A percentile compares a stretch with the other conserved stretches of the same genome.
These are phyloP conservation scores for Kwoniella shandongensis DNA, from an alignment of 768 basidiomycete species.

Conservation along the genomic window DNA sequence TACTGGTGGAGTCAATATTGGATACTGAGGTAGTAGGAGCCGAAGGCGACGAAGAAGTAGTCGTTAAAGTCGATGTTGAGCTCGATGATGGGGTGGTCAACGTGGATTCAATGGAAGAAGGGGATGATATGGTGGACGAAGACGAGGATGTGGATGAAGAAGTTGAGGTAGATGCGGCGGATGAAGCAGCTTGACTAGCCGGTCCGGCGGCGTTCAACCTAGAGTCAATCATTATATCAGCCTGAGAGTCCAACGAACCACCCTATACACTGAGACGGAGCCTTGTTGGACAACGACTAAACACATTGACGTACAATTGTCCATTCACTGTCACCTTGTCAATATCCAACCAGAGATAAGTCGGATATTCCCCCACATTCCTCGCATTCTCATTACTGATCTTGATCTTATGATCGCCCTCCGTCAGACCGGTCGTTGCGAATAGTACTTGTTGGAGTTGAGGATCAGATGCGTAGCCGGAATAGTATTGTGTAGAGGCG, in stretches of 20 bases:
- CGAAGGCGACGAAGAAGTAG: background rate
- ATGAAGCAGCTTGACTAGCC: background rate
- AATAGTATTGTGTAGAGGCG: constrained; percentile 27
- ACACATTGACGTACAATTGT: constrained; percentile 28
- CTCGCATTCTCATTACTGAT: constrained; percentile 39
- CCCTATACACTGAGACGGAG: background rate
- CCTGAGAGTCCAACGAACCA: too few species aligned
- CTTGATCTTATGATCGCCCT: constrained; percentile 36
- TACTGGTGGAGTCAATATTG: constrained; percentile 7
- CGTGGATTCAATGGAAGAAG: constrained; percentile 11
- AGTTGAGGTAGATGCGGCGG: background rate
- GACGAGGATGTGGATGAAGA: constrained; percentile 4
- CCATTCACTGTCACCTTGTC: constrained; percentile 41
- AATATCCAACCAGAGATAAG: constrained; percentile 37
- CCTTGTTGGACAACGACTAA: too few species aligned
- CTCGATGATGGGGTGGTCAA: background rate
- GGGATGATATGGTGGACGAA: constrained; percentile 2
- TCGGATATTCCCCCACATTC: constrained; percentile 28
- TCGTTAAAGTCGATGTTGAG: background rate
- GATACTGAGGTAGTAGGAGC: background rate
- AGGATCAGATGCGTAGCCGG: constrained; percentile 26
- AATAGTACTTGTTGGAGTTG: constrained; percentile 34
- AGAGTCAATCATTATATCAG: background rate
- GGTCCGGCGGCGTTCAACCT: constrained; percentile 1
- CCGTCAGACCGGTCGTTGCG: constrained; percentile 33